Base-by-base conservation (phyloP, 768 basidiomycete species). In the Agaricus sinodeliciosus region DNA sequence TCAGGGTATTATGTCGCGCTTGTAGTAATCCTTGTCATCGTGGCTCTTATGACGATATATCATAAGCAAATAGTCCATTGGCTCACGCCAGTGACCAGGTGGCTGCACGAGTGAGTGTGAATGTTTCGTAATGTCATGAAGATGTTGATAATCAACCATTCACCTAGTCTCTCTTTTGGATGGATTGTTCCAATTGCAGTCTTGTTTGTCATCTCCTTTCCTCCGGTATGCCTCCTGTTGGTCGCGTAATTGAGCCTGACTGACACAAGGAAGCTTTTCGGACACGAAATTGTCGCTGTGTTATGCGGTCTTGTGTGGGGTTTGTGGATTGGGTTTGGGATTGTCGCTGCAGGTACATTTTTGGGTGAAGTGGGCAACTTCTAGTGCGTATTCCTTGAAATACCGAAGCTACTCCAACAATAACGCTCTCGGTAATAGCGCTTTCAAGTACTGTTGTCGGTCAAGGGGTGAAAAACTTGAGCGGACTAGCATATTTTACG, bases 271-370 rank as follows among this genome's bases (percentile, higher is more conserved):
- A 57, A 89, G 79, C 79, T 95, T 15, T 94, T 94, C 61, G 94
- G 94, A 4, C 93, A 95, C 57, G 94, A 95, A 74, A 88, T 95
- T 51, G 75, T 95, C 37, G 89, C 90, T 19, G 78, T 94, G 34
- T 73, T 95, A 6, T 92, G 90, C 60, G 94, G 94, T 15, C 66
- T 95, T 31, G 89, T 95, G 2, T 96, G 91, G 90, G 92, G 90
- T 2, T 71, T 94, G 2, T 85, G 94, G 77, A 62, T 77, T 19
- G 94, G 93, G 2, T 95, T 95, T 59, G 94, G 69, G 0, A 94
- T 96, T 61, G 89, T 90, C 15, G 79, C 80, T 2, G 87, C 83
- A 6, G 89, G 90, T 0, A 93, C 91, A 0, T 82, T 92, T 59
- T 42, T 94, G 0, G 93, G 90, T 36, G 92, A 94, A 73, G 69